Evolutionary conservation across 148 eudicot genomes (phyloP), one percentile per base, ranked within the genome.

Genomic region (Amaranthus cruentus): DNA sequence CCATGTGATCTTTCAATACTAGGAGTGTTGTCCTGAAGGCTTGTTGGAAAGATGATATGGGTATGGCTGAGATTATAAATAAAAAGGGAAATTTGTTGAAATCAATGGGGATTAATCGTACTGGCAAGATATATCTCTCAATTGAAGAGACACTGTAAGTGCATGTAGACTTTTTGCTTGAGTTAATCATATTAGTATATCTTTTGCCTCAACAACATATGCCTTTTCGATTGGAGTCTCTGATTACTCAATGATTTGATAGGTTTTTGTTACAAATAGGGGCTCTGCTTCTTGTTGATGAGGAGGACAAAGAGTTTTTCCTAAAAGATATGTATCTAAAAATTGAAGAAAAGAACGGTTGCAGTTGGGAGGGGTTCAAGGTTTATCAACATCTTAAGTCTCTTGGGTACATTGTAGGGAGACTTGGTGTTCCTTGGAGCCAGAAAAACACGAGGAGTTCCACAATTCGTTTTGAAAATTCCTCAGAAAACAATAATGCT

Each of bases 241-340:
- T 76, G 38, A 57, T 70, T 44, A n/a, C 15, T 61, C 43, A 15
- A 9, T 72, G 59, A 9, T 73, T 14, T 76, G 52, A 52, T 78
- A 92, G 99, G 85, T 95, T 81, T 82, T 85, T 95, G 83, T 88
- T 88, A 49, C 96, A 95, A 84, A 76, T 89, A 73, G 96, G 94
- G 78, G 90, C 92, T 9, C 71, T 91, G 61, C 72, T 77, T 72
- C 78, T 95, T 51, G 78, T 85, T 66, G 87, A 84, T 67, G 84
- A 75, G 47, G 77, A 86, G 70, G 84, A 76, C 67, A 70, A 62
- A 51, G 54, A 82, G 11, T 49, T 95, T 62, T 56, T 79, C 38
- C 71, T 95, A 54, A 70, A 71, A 78, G 83, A 90, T 65, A 79
- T 95, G n/a, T 88, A 90, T 82, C 77, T 55, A 50, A 91, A 86